A percentile compares a stretch with the other conserved stretches of the same genome.
phyloP scores from a whole-genome alignment of 1,284 basidiomycete species.

The Ganoderma resinaceum region DNA sequence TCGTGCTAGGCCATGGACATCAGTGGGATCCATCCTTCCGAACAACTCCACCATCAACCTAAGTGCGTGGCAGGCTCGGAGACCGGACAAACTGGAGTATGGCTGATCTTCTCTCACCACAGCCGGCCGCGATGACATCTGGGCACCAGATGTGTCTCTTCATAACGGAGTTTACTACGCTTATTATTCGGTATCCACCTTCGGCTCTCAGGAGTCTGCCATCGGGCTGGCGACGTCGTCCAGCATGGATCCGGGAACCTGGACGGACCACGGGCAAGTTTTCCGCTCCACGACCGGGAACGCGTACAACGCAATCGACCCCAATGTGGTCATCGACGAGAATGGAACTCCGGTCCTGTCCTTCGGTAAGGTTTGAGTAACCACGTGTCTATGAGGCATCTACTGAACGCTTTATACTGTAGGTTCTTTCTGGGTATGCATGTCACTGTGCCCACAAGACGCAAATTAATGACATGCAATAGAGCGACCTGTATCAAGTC shows the following conservation, averaged over 20 bases:
- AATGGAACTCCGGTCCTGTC: slow-evolving; percentile 19
- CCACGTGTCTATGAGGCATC: not conserved
- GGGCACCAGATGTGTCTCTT: slow-evolving; percentile 34
- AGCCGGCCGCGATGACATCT: slow-evolving; percentile 33
- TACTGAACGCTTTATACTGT: not conserved
- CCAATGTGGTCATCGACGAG: slow-evolving; percentile 25
- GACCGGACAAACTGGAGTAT: not conserved
- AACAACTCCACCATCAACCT: slow-evolving; percentile 28
- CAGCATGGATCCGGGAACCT: slow-evolving; percentile 44
- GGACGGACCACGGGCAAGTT: slow-evolving; percentile 45
- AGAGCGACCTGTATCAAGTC: slow-evolving; percentile 29
- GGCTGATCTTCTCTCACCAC: not conserved
- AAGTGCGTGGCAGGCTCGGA: slow-evolving; percentile 3
- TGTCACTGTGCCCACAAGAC: too few relatives aligned
- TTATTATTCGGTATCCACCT: slow-evolving; percentile 44
- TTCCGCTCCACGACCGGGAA: slow-evolving; percentile 39
- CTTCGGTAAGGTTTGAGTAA: slow-evolving; percentile 16
- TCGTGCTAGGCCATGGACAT: slow-evolving; percentile 27
- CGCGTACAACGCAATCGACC: slow-evolving; percentile 41
- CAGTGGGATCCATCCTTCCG: slow-evolving; percentile 30
- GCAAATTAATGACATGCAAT: not conserved
- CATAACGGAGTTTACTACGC: slow-evolving; percentile 35
- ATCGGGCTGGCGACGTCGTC: slow-evolving; percentile 44
- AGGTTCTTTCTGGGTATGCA: slow-evolving; percentile 31
- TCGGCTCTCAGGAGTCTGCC: slow-evolving; percentile 43